Evolutionary conservation across 495 filamentous ascomycete genomes (phyloP).

Genomic region (Rostrohypoxylon terebratum): DNA sequence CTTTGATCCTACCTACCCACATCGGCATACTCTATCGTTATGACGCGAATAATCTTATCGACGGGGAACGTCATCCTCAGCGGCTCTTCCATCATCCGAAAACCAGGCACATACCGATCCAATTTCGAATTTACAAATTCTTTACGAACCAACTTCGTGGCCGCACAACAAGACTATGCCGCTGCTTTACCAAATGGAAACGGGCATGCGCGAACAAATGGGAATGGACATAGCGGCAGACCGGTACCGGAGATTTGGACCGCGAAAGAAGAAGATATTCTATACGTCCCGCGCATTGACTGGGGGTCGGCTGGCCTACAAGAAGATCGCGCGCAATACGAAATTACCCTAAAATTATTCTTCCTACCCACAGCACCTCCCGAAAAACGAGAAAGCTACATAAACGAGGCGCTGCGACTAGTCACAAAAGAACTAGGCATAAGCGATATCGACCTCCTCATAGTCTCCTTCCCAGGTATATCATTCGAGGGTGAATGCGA

Average conservation of each 20-base stretch:
- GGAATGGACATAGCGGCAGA: constrained; percentile 44
- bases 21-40: constrained; percentile 43
- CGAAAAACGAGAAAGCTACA: constrained; percentile 71
- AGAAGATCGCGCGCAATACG: constrained; percentile 84
- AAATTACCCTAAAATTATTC: constrained; percentile 95
- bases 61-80: constrained; percentile 90
- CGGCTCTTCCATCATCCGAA: constrained; percentile 83
- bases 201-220: constrained; percentile 11
- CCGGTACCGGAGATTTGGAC: constrained; percentile 71
- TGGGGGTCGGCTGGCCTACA: constrained; percentile 75
- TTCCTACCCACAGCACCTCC: constrained; percentile 79
- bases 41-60: constrained; percentile 86
- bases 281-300: constrained; percentile 83
- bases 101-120: constrained; percentile 77
- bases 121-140: constrained; percentile 89
- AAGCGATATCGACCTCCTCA: constrained; percentile 83
- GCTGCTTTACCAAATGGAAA: constrained; percentile 45
- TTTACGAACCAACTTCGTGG: constrained; percentile 82
- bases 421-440: constrained; percentile 83
- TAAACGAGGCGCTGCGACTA: constrained; percentile 78
- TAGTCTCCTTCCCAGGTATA: constrained; percentile 92
- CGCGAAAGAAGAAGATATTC: constrained; percentile 62
- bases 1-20: background rate
- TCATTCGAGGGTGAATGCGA: constrained; percentile 94
- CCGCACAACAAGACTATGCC: constrained; percentile 72